A percentile compares a stretch with the other conserved stretches of the same genome.
Conservation (phyloP, 768 basidiomycete species). For the Panaeolus cyanescens region DNA sequence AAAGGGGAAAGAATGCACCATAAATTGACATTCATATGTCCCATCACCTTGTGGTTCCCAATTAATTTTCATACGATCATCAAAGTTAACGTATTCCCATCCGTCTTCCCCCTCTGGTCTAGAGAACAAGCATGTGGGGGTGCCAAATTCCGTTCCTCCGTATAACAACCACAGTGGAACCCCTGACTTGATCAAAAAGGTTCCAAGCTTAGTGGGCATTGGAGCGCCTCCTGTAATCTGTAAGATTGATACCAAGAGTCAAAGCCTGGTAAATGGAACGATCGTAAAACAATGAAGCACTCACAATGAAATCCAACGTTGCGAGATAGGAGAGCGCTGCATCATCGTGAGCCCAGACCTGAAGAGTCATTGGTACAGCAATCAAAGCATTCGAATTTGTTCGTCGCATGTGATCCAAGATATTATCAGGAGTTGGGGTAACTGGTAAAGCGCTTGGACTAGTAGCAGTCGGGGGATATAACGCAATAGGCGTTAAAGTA, state of each 20-base stretch:
- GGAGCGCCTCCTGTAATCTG: conserved; percentile 38
- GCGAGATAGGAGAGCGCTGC: conserved; percentile 24
- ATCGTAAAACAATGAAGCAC: conserved; percentile 7
- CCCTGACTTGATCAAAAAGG: conserved; percentile 31
- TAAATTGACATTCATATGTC: conserved; percentile 37
- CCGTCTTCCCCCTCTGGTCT: conserved; percentile 20
- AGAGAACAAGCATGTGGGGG: conserved; percentile 16
- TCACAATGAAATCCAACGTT: conserved; percentile 23
- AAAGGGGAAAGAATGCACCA: conserved; percentile 27
- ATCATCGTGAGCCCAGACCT: conserved; percentile 28
- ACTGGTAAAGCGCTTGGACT: conserved; percentile 28
- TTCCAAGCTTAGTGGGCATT: conserved; percentile 35
- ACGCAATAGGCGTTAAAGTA: conserved; percentile 18
- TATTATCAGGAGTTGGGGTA: conserved; percentile 38
- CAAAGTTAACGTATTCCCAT: conserved; percentile 33
- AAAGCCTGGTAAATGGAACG: too few species aligned
- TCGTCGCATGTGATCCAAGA: conserved; percentile 30
- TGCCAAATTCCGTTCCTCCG: conserved; percentile 39
- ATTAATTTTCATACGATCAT: conserved; percentile 23
- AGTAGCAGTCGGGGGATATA: conserved; percentile 35
- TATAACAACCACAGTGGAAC: conserved; percentile 33
- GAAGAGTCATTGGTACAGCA: conserved; percentile 36
- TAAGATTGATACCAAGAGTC: too few species aligned
- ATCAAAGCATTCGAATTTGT: conserved; percentile 27
- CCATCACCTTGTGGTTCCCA: conserved; percentile 40